phyloP scores from a whole-genome alignment of 495 filamentous ascomycete species.

The Xylaria acuta region DNA sequence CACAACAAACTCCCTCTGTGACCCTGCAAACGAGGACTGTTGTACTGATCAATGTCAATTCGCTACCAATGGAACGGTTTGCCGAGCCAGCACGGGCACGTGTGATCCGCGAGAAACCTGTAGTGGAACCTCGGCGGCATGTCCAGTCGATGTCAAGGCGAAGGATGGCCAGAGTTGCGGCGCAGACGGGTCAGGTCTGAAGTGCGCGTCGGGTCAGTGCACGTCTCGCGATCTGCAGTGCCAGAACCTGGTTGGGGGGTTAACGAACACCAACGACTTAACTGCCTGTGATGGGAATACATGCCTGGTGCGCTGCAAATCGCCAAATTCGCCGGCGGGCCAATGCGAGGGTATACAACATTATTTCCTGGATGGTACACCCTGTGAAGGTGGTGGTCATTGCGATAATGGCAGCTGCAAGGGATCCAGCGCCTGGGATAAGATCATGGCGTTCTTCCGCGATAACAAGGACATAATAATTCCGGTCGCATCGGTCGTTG shows the following conservation, averaged over 20 bases:
- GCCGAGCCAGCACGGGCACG: constrained; percentile 74
- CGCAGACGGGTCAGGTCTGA: constrained; percentile 58
- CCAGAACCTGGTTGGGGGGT: constrained; percentile 81
- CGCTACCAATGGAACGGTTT: constrained; percentile 68
- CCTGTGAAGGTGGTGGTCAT: constrained; percentile 79
- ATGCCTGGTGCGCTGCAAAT: constrained; percentile 79
- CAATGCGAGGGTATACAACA: constrained; percentile 80
- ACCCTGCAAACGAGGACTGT: constrained; percentile 90
- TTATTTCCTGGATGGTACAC: constrained; percentile 93
- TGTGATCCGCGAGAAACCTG: constrained; percentile 90
- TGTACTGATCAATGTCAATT: constrained; percentile 79
- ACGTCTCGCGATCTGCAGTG: constrained; percentile 93
- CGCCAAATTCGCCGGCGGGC: constrained; percentile 67
- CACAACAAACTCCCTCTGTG: constrained; percentile 75
- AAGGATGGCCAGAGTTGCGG: constrained; percentile 75
- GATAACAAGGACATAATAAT: constrained; percentile 78
- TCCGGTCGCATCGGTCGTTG: constrained; percentile 71
- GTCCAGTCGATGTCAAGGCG: constrained; percentile 72
- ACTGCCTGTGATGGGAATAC: constrained; percentile 77
- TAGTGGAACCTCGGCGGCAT: constrained; percentile 72
- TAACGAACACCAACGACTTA: constrained; percentile 76
- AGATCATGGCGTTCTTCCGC: constrained; percentile 70
- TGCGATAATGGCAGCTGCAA: constrained; percentile 77
- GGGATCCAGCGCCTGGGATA: constrained; percentile 65
- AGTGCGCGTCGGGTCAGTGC: constrained; percentile 92